Evolutionary conservation across 2,329 filamentous ascomycete genomes (phyloP), one percentile per base, ranked within the genome.

Genomic region (Fusarium odoratissimum): DNA sequence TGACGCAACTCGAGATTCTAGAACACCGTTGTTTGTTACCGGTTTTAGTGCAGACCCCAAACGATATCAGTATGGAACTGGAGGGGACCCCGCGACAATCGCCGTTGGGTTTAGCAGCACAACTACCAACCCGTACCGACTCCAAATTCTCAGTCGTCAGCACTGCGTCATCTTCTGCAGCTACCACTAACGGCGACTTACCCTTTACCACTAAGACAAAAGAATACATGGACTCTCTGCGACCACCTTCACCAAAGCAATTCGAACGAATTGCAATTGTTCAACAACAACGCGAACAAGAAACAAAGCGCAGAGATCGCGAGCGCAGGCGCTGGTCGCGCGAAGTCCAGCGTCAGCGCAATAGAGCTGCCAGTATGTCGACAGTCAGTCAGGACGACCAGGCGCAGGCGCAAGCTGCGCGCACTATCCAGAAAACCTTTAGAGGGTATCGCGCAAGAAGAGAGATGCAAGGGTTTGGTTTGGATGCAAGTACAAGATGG

Each of bases 361-460:
- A 45, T 31, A 76, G 73, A 63, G 68, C 49, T 25, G 54, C 49
- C 21, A 73, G 61, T 57, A 65, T 61, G 68, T 69, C 64, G 14
- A 60, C 49, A 13, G 40, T 41, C 9, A 67, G 48, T 16, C 62
- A 72, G 21, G 55, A 76, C 37, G 78, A 78, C 46, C 74, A 75
- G 44, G 78, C 82, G 28, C 82, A 84, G 51, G 78, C 82, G 28
- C 82, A 84, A 55, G 90, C 90, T 5, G 89, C 89, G 7, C 84
- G 83, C 28, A 76, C 89, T 31, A 91, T 91, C 51, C 90, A 94
- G 84, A 90, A 91, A 73, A 92, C 91, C 31, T 97, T 95, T 79
- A 88, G 94, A 38, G 93, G 94, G 10, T 93, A 97, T 80, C 88
- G 92, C 60, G 87, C 89, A 54, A 88, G 94, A 46, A 85, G 94